Conservation (phyloP, 345 rosid genomes). For the Moringa oleifera region DNA sequence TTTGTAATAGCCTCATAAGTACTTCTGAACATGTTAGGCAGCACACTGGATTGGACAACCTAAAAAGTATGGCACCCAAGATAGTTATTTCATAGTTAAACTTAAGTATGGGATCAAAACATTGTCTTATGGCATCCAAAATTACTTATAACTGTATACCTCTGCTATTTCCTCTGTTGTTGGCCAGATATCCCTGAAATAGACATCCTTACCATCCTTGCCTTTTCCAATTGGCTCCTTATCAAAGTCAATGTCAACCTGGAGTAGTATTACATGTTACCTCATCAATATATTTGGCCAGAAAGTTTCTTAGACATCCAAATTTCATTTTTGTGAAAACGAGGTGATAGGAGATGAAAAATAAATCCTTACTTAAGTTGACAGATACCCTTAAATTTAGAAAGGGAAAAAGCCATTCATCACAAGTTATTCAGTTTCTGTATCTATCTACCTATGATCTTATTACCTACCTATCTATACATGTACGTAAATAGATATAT, state of each 20-base stretch:
- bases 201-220: constrained; percentile 76
- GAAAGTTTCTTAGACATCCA: no score
- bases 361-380: no score
- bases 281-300: neutral
- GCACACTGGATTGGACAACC: constrained; percentile 90
- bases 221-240: constrained; percentile 89
- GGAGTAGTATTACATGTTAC: constrained; percentile 15
- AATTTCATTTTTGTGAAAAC: no score
- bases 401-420: no score
- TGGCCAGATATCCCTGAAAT: constrained; percentile 95
- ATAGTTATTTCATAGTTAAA: constrained; percentile 3
- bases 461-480: no score
- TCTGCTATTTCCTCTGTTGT: constrained; percentile 81
- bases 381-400: no score
- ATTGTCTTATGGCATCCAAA: neutral
- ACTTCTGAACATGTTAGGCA: constrained; percentile 91
- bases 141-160: constrained; percentile 33
- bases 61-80: constrained; percentile 20
- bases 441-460: no score
- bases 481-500: no score
- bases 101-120: constrained; percentile 8
- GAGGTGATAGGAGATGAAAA: no score
- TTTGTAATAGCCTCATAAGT: constrained; percentile 90
- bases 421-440: no score
- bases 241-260: constrained; percentile 96